Evolutionary conservation across 768 basidiomycete species (phyloP).

Genomic region (Lyophyllum semitale): DNA sequence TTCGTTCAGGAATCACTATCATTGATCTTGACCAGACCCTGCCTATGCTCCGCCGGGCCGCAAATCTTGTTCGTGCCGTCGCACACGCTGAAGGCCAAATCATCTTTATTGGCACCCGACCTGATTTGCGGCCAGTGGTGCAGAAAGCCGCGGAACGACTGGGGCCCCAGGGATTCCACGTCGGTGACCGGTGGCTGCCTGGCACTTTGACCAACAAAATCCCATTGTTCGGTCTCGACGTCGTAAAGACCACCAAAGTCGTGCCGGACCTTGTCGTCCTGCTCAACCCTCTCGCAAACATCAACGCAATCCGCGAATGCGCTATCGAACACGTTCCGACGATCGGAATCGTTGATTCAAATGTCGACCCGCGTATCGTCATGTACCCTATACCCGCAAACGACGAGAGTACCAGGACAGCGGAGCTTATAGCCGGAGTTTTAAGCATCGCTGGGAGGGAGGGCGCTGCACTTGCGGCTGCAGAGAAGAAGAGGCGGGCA

Average conservation of each 20-base stretch:
- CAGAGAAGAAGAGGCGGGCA: constrained; percentile 28
- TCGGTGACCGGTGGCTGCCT: constrained; percentile 89
- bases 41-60: constrained; percentile 88
- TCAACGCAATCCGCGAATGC: constrained; percentile 89
- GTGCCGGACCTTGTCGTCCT: constrained; percentile 88
- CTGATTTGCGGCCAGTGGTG: constrained; percentile 74
- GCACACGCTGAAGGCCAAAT: constrained; percentile 81
- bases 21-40: constrained; percentile 96
- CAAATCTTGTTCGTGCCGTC: constrained; percentile 81
- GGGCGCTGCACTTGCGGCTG: constrained; percentile 54
- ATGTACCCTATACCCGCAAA: constrained; percentile 99
- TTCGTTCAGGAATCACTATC: constrained; percentile 84
- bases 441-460: constrained; percentile 86
- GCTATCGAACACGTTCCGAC: constrained; percentile 90
- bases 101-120: constrained; percentile 87
- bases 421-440: constrained; percentile 88
- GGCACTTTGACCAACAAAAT: constrained; percentile 91
- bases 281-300: constrained; percentile 85
- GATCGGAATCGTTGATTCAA: constrained; percentile 91
- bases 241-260: constrained; percentile 52
- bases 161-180: constrained; percentile 79
- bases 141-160: constrained; percentile 79
- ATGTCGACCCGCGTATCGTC: constrained; percentile 93
- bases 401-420: constrained; percentile 89
- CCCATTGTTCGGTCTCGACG: constrained; percentile 67